Evolutionary conservation across 352 stramenopile genomes (phyloP).

Genomic region (Phytophthora colocasiae): DNA sequence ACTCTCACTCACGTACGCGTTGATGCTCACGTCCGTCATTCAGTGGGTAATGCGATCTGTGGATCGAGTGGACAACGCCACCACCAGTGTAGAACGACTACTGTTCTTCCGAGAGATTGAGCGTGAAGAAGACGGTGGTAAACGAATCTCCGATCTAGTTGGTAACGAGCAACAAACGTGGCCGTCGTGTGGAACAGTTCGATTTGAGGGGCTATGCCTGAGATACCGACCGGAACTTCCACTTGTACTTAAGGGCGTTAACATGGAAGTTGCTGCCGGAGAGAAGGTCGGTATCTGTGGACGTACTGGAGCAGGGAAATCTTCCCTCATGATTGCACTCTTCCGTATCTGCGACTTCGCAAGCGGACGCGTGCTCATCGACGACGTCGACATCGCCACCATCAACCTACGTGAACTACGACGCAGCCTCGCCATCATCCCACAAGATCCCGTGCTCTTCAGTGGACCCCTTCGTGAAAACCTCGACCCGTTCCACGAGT

Average conservation of each 20-base stretch:
- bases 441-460: slow-evolving; percentile 92
- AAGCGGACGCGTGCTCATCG: slow-evolving; percentile 80
- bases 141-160: slow-evolving; percentile 3
- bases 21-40: slow-evolving; percentile 60
- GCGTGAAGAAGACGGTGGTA: slow-evolving; percentile 10
- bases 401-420: slow-evolving; percentile 44
- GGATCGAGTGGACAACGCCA: slow-evolving; percentile 44
- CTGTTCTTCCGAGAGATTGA: slow-evolving; percentile 41
- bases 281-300: slow-evolving; percentile 70
- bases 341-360: slow-evolving; percentile 55
- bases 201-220: slow-evolving; percentile 34
- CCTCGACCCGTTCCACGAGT: slow-evolving; percentile 90
- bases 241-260: slow-evolving; percentile 46
- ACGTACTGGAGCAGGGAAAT: slow-evolving; percentile 56
- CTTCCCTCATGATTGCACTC: slow-evolving; percentile 48
- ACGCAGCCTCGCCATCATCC: slow-evolving; percentile 48
- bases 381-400: slow-evolving; percentile 76
- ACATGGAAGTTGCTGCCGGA: slow-evolving; percentile 42
- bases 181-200: slow-evolving; percentile 35
- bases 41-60: slow-evolving; percentile 35
- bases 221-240: slow-evolving; percentile 52
- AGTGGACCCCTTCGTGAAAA: slow-evolving; percentile 89
- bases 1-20: slow-evolving; percentile 49
- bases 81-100: slow-evolving; percentile 52
- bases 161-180: slow-evolving; percentile 2